Evolutionary conservation across 2,329 filamentous ascomycete genomes (phyloP).

Genomic region (Talaromyces rugulosus): DNA sequence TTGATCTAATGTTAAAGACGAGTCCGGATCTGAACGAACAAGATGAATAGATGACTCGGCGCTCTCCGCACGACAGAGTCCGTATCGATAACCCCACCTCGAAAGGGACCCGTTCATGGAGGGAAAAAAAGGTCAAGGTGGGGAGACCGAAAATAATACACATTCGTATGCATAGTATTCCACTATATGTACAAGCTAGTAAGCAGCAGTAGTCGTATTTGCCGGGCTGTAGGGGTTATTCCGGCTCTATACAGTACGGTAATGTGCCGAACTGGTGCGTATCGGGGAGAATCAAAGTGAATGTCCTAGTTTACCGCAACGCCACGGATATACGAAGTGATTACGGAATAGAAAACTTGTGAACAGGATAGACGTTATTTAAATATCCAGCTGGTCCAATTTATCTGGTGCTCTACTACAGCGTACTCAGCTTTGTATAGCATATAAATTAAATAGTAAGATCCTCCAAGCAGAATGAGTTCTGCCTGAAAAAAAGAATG

Average conservation of each 20-base stretch:
- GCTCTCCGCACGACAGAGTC: neutral
- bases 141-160: neutral
- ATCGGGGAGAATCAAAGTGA: neutral
- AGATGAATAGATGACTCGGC: neutral
- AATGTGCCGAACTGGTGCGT: neutral
- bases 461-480: too few species aligned
- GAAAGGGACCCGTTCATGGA: neutral
- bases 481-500: neutral
- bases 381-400: too few species aligned
- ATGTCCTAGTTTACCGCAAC: too few species aligned
- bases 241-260: neutral
- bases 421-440: neutral
- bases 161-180: neutral
- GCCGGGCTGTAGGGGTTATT: neutral
- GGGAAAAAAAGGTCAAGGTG: neutral
- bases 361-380: too few species aligned
- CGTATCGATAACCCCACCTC: neutral
- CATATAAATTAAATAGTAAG: neutral
- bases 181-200: neutral
- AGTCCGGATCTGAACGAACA: neutral
- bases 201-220: neutral
- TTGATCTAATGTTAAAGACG: neutral
- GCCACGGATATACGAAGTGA: too few species aligned
- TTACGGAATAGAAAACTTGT: too few species aligned
- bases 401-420: neutral